phyloP scores from a whole-genome alignment of 2,329 filamentous ascomycete species.

The Alternaria brassicae region DNA sequence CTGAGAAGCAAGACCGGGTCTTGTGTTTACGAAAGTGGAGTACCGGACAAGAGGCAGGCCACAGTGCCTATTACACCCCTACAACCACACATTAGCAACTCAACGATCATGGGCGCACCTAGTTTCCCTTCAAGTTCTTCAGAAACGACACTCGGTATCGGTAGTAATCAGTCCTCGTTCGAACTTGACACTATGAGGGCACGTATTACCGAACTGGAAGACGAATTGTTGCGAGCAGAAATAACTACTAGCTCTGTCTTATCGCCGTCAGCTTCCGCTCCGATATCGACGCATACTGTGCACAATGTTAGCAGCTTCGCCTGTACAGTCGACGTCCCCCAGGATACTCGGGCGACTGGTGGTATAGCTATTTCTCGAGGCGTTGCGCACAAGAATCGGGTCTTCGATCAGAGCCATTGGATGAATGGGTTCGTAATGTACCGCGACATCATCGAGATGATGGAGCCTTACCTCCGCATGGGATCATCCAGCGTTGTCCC shows the following conservation, averaged over 20 bases:
- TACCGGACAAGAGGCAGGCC: conserved; percentile 1
- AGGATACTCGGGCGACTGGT: conserved; percentile 46
- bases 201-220: conserved; percentile 56
- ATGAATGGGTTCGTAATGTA: conserved; percentile 58
- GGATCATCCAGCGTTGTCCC: conserved; percentile 47
- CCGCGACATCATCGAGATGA: conserved; percentile 53
- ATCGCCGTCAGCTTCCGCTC: conserved; percentile 12
- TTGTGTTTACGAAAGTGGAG: conserved; percentile 59
- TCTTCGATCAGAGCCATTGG: conserved; percentile 67
- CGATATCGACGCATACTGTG: conserved; percentile 36
- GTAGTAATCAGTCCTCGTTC: conserved; percentile 20
- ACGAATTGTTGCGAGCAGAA: conserved; percentile 39
- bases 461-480: conserved; percentile 54
- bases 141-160: conserved; percentile 12
- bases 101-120: background rate
- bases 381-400: conserved; percentile 62
- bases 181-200: conserved; percentile 52
- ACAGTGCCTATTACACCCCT: conserved; percentile 4
- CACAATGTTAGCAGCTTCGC: conserved; percentile 51
- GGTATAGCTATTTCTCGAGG: conserved; percentile 50
- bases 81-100: background rate
- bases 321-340: conserved; percentile 55
- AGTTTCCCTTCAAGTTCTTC: background rate
- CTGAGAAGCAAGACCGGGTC: conserved; percentile 58
- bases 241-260: conserved; percentile 13